Conservation (phyloP, 495 filamentous ascomycete species). For the Aspergillus campestris region DNA sequence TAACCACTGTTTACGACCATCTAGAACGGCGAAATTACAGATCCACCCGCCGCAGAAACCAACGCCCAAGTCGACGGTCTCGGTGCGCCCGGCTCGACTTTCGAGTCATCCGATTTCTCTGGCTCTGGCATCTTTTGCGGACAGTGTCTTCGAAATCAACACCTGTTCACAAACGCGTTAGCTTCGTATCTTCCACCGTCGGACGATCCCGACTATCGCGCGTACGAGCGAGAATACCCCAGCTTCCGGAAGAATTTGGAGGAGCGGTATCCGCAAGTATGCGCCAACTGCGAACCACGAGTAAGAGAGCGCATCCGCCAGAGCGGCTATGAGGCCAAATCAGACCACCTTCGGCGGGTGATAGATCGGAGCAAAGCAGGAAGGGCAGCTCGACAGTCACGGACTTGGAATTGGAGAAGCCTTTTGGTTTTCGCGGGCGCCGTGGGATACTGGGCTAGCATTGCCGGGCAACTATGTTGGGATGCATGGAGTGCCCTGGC, state of each 20-base stretch:
- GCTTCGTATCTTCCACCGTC: constrained; percentile 63
- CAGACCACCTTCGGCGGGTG: constrained; percentile 65
- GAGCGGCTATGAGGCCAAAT: constrained; percentile 68
- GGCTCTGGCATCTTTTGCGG: constrained; percentile 60
- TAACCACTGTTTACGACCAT: neutral
- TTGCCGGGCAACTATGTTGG: constrained; percentile 38
- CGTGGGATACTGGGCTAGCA: constrained; percentile 45
- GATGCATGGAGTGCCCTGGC: constrained; percentile 25
- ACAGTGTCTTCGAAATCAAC: constrained; percentile 75
- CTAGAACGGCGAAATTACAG: constrained; percentile 76
- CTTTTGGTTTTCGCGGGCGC: constrained; percentile 38
- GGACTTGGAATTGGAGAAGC: constrained; percentile 42
- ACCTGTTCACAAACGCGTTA: constrained; percentile 56
- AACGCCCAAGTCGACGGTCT: constrained; percentile 18
- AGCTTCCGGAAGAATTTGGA: constrained; percentile 58
- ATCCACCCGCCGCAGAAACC: constrained; percentile 60
- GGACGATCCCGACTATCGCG: constrained; percentile 53
- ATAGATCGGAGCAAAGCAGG: constrained; percentile 54
- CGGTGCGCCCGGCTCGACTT: constrained; percentile 21
- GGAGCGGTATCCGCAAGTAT: constrained; percentile 75
- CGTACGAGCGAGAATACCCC: constrained; percentile 48
- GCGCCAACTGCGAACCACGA: constrained; percentile 60
- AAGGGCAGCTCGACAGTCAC: constrained; percentile 30
- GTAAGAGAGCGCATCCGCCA: constrained; percentile 56
- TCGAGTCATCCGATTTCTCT: constrained; percentile 26